Percentiles rank a stretch among this genome's conserved stretches.
phyloP scores from a whole-genome alignment of 768 basidiomycete species.

The Xerocomus brunneocitrinus region DNA sequence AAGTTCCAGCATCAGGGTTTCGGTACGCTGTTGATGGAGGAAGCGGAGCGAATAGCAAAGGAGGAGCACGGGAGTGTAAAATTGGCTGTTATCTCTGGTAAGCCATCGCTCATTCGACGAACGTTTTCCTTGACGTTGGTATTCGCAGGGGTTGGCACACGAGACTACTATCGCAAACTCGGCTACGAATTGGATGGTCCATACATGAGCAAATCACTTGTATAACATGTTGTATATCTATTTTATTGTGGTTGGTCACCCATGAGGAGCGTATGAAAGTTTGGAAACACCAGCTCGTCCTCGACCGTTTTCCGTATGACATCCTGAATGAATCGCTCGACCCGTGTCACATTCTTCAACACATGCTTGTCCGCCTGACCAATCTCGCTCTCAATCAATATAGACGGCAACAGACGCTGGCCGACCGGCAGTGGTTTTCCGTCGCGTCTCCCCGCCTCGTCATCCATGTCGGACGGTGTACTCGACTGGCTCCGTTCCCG shows the following conservation, averaged over 20 bases:
- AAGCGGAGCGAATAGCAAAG: constrained; percentile 94
- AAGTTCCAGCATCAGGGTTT: constrained; percentile 99
- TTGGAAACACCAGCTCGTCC: constrained; percentile 94
- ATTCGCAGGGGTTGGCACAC: constrained; percentile 79
- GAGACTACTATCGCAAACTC: constrained; percentile 93
- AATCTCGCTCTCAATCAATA: constrained; percentile 94
- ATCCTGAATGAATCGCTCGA: constrained; percentile 94
- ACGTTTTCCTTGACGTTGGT: neutral
- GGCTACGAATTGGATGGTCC: constrained; percentile 95
- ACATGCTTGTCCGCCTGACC: constrained; percentile 95
- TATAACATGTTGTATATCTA: constrained; percentile 28
- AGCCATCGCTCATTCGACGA: constrained; percentile 21
- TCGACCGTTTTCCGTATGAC: constrained; percentile 92
- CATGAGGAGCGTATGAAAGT: constrained; percentile 79
- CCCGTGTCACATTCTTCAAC: constrained; percentile 89
- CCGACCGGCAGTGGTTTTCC: constrained; percentile 75
- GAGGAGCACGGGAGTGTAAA: constrained; percentile 97
- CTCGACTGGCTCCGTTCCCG: constrained; percentile 43
- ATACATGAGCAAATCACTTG: constrained; percentile 90
- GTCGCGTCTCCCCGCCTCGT: constrained; percentile 46
- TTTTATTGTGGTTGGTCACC: constrained; percentile 32
- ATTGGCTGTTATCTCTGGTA: constrained; percentile 94
- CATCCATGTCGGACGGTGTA: constrained; percentile 60
- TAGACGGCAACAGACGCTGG: constrained; percentile 76
- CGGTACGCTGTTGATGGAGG: constrained; percentile 97